Evolutionary conservation across 192 early-diverging fungal genomes (phyloP).

Genomic region (Irineochytrium annulatum): DNA sequence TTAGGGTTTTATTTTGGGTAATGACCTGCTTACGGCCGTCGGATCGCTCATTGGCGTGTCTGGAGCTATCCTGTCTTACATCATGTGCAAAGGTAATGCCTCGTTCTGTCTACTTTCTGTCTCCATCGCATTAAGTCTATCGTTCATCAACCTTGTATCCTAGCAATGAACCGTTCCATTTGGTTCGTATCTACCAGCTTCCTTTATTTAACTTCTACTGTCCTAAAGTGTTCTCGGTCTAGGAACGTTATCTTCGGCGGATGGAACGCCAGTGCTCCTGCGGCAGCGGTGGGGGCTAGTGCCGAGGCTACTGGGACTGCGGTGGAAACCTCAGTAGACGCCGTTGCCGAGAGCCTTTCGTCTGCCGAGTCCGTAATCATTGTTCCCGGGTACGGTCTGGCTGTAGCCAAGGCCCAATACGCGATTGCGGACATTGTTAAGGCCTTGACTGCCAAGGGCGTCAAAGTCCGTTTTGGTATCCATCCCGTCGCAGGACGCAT

Average conservation of each 20-base stretch:
- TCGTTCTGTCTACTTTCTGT: not conserved
- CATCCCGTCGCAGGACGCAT: slow-evolving; percentile 39
- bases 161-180: slow-evolving; percentile 40
- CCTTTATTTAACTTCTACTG: too few relatives aligned
- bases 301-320: slow-evolving; percentile 8
- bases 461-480: slow-evolving; percentile 35
- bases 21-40: slow-evolving; percentile 33
- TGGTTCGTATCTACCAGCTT: too few relatives aligned
- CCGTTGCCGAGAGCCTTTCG: slow-evolving; percentile 16
- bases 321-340: slow-evolving; percentile 22
- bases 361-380: slow-evolving; percentile 33
- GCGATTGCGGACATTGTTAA: slow-evolving; percentile 35
- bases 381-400: slow-evolving; percentile 36
- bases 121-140: not conserved
- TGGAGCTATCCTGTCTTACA: slow-evolving; percentile 33
- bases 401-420: slow-evolving; percentile 39
- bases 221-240: not conserved
- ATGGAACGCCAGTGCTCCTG: slow-evolving; percentile 9
- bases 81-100: slow-evolving; percentile 26
- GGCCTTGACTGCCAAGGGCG: slow-evolving; percentile 18
- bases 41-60: slow-evolving; percentile 33
- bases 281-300: not conserved
- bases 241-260: slow-evolving; percentile 29
- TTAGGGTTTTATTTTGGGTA: slow-evolving; percentile 33
- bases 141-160: slow-evolving; percentile 17